Percentiles rank a stretch among this genome's conserved stretches.
These are phyloP conservation scores for Candida lessepsii DNA, from an alignment of 805 yeast genomes.

Conservation along the genomic window DNA sequence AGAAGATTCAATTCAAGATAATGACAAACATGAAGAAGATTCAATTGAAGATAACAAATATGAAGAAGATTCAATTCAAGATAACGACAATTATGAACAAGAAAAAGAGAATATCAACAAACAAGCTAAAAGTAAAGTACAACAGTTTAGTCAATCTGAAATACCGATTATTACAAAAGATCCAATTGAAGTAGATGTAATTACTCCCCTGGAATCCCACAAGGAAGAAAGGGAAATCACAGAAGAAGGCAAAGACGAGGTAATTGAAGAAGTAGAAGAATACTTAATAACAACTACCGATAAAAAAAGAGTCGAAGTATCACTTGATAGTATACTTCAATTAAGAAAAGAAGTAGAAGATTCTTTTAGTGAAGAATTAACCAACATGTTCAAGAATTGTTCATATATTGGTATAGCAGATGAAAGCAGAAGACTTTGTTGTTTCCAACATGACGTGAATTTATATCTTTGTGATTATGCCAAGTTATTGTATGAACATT, in stretches of 20 bases:
- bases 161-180: neutral
- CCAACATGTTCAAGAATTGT: constrained; percentile 66
- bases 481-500: constrained; percentile 61
- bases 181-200: neutral
- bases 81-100: constrained; percentile 14
- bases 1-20: constrained; percentile 26
- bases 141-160: constrained; percentile 3
- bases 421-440: constrained; percentile 60
- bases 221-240: neutral
- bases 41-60: constrained; percentile 23
- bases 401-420: constrained; percentile 85
- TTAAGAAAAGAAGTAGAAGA: constrained; percentile 52
- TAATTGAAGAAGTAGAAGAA: too few species aligned
- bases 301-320: constrained; percentile 33
- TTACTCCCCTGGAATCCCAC: too few species aligned
- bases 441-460: constrained; percentile 82
- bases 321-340: constrained; percentile 56
- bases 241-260: neutral
- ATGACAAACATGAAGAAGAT: constrained; percentile 11
- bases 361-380: constrained; percentile 50
- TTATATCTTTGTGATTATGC: constrained; percentile 81
- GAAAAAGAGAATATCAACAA: neutral
- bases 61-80: constrained; percentile 24
- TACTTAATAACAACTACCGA: constrained; percentile 1
- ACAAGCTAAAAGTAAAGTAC: constrained; percentile 1